phyloP scores from a whole-genome alignment of 768 basidiomycete species.

The Mycena rosella region DNA sequence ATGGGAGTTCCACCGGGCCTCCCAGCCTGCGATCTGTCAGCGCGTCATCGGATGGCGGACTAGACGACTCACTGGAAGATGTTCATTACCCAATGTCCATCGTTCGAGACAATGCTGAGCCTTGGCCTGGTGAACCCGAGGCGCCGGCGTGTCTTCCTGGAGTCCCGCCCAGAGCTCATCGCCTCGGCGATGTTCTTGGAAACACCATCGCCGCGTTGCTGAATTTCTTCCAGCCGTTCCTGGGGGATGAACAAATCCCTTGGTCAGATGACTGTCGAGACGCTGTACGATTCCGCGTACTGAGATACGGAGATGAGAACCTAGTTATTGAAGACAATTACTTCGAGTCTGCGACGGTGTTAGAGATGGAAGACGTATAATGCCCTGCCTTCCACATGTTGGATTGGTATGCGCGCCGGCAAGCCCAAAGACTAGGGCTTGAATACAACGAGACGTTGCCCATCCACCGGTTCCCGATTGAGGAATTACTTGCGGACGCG shows the following conservation, averaged over 20 bases:
- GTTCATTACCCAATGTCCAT: too few species aligned
- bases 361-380: neutral
- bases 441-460: neutral
- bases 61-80: too few species aligned
- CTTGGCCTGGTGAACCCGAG: too few species aligned
- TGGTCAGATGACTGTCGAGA: constrained; percentile 5
- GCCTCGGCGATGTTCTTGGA: too few species aligned
- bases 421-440: neutral
- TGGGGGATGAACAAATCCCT: neutral
- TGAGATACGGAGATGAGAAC: neutral
- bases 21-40: neutral
- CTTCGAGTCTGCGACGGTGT: neutral
- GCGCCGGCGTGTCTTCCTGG: too few species aligned
- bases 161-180: neutral
- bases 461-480: constrained; percentile 1
- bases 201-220: too few species aligned
- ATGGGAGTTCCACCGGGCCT: neutral
- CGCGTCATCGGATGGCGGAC: neutral
- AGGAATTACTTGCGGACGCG: constrained; percentile 7
- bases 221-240: neutral
- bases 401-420: neutral
- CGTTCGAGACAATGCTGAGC: too few species aligned
- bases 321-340: neutral
- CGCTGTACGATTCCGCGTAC: neutral
- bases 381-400: neutral